Evolutionary conservation across 805 yeast genomes (phyloP).

Genomic region (Barnettozyma vustinii): DNA sequence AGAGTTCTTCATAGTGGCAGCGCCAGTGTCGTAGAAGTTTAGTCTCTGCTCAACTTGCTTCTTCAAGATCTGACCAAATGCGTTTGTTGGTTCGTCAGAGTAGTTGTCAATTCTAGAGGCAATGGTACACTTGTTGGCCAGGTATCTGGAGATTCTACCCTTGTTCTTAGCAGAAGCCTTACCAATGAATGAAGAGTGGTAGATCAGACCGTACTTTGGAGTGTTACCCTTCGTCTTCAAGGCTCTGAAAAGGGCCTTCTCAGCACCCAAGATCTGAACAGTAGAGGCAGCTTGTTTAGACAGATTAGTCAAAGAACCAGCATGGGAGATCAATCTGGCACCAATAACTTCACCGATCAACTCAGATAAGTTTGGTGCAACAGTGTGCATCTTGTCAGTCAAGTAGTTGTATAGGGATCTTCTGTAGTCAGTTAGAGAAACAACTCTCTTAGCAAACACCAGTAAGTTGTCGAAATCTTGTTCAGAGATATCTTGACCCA

Average conservation of each 20-base stretch:
- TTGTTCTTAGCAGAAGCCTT: constrained; percentile 96
- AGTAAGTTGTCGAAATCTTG: constrained; percentile 89
- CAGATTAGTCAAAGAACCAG: constrained; percentile 93
- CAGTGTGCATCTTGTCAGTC: constrained; percentile 93
- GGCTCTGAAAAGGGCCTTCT: constrained; percentile 97
- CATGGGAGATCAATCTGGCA: constrained; percentile 96
- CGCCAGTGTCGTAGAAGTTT: constrained; percentile 93
- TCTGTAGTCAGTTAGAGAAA: constrained; percentile 87
- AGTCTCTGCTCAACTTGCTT: constrained; percentile 98
- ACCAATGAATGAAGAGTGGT: constrained; percentile 95
- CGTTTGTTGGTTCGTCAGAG: constrained; percentile 88
- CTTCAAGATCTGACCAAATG: constrained; percentile 86
- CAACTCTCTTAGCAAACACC: constrained; percentile 91
- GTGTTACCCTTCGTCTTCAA: constrained; percentile 98
- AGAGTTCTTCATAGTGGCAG: constrained; percentile 92
- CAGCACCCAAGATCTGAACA: constrained; percentile 98
- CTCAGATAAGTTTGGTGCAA: constrained; percentile 95
- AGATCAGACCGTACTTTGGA: constrained; percentile 95
- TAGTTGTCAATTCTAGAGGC: constrained; percentile 98
- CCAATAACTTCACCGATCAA: constrained; percentile 98
- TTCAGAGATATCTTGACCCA: constrained; percentile 98
- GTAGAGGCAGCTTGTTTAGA: constrained; percentile 99
- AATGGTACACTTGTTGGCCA: constrained; percentile 98
- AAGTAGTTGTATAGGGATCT: constrained; percentile 76
- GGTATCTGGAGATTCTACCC: constrained; percentile 97